A percentile compares a stretch with the other conserved stretches of the same genome.
phyloP scores from a whole-genome alignment of 73 alveolate species.

The Diophrys appendiculata region DNA sequence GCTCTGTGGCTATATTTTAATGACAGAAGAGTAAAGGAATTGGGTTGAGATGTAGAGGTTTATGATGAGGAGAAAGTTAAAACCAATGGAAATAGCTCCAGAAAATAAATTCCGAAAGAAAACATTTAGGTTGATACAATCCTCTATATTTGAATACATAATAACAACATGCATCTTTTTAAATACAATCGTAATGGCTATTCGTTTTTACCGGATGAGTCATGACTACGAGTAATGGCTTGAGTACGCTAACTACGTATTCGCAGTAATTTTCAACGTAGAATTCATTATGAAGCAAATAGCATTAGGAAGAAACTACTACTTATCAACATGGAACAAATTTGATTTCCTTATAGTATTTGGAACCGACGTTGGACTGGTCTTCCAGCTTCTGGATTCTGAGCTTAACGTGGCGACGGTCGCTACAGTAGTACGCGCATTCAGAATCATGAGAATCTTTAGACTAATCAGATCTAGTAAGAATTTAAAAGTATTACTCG shows the following conservation, averaged over 20 bases:
- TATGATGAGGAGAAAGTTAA: neutral
- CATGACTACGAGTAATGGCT: neutral
- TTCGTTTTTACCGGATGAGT: neutral
- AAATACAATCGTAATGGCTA: slow-evolving; percentile 24
- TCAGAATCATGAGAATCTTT: slow-evolving; percentile 48
- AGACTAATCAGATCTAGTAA: slow-evolving; percentile 28
- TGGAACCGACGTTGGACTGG: slow-evolving; percentile 25
- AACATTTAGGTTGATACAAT: neutral
- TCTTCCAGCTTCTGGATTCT: neutral
- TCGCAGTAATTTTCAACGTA: slow-evolving; percentile 46
- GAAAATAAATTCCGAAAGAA: neutral
- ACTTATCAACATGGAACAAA: slow-evolving; percentile 47
- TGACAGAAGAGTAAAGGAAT: slow-evolving; percentile 1
- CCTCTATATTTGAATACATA: neutral
- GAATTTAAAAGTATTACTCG: slow-evolving; percentile 19
- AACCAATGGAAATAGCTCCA: neutral
- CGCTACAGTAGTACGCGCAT: slow-evolving; percentile 50
- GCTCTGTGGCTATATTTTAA: slow-evolving; percentile 15
- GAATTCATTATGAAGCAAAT: slow-evolving; percentile 62
- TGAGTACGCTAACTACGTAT: slow-evolving; percentile 14
- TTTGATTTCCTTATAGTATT: slow-evolving; percentile 58
- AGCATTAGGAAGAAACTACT: slow-evolving; percentile 50
- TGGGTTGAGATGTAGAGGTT: slow-evolving; percentile 19
- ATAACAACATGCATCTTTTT: slow-evolving; percentile 10
- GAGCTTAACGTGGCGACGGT: slow-evolving; percentile 24